A percentile compares a stretch with the other conserved stretches of the same genome.
Conservation (phyloP, 2,329 filamentous ascomycete genomes). For the Claviceps sp. region DNA sequence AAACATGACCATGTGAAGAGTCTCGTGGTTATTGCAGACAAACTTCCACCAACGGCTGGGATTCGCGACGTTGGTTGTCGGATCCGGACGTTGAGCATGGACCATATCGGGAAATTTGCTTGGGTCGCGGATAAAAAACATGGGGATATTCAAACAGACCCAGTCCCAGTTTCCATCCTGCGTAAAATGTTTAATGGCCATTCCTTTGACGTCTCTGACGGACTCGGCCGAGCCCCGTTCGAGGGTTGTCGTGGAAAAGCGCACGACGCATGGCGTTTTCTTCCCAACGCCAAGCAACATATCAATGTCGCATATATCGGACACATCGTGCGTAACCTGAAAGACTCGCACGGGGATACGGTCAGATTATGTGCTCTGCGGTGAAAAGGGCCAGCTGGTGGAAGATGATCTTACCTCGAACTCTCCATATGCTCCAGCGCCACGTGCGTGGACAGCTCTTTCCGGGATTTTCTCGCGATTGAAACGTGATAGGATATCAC, state of each 20-base stretch:
- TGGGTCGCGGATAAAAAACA: constrained; percentile 66
- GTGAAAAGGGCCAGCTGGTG: not conserved
- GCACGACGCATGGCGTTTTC: constrained; percentile 43
- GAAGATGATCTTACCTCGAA: constrained; percentile 29
- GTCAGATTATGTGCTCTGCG: too few species aligned
- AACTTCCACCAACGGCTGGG: constrained; percentile 43
- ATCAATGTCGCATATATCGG: constrained; percentile 39
- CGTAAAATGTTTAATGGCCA: constrained; percentile 46
- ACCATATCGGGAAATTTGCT: constrained; percentile 65
- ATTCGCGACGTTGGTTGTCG: constrained; percentile 56
- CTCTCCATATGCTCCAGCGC: constrained; percentile 35
- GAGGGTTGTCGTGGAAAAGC: constrained; percentile 60
- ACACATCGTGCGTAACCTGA: constrained; percentile 38
- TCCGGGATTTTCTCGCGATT: constrained; percentile 32
- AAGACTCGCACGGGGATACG: too few species aligned
- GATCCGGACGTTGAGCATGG: constrained; percentile 66
- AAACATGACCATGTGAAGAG: constrained; percentile 50
- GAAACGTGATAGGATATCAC: not conserved
- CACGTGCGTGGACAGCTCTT: constrained; percentile 24
- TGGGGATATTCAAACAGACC: constrained; percentile 64
- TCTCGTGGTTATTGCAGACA: constrained; percentile 46
- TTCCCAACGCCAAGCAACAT: constrained; percentile 41
- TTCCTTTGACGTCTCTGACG: constrained; percentile 57
- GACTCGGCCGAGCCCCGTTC: constrained; percentile 54
- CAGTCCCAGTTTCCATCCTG: constrained; percentile 61